A percentile compares a stretch with the other conserved stretches of the same genome.
phyloP scores from a whole-genome alignment of 2,329 filamentous ascomycete species.

The Monosporascus sp. region DNA sequence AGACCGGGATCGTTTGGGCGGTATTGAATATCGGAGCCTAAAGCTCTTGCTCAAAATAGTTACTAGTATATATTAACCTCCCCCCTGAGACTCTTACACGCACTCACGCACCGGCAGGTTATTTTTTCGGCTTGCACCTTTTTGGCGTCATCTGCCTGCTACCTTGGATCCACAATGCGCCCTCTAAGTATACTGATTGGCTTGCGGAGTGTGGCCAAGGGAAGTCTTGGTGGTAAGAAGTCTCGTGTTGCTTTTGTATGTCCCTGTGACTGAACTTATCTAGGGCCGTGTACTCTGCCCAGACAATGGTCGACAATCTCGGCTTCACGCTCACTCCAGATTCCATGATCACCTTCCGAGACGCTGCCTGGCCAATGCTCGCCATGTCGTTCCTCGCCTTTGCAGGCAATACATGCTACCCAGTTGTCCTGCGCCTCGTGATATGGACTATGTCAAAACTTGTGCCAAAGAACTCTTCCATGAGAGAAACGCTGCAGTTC shows the following conservation, averaged over 20 bases:
- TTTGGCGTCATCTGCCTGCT: no score
- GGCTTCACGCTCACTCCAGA: conserved; percentile 52
- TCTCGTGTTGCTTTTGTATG: no score
- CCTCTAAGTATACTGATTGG: no score
- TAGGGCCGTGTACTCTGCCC: no score
- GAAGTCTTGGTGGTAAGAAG: no score
- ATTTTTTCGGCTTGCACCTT: no score
- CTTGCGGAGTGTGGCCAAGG: no score
- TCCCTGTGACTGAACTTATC: no score
- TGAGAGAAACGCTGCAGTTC: conserved; percentile 27
- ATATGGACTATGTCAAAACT: conserved; percentile 38
- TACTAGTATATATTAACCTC: conserved; percentile 54
- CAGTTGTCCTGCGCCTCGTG: conserved; percentile 41
- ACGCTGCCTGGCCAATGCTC: conserved; percentile 26
- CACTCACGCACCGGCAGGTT: no score
- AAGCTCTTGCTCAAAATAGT: conserved; percentile 37
- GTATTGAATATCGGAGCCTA: conserved; percentile 47
- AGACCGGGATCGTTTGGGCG: conserved; percentile 44
- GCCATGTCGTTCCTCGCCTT: conserved; percentile 28
- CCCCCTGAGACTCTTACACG: conserved; percentile 21
- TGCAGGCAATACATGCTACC: conserved; percentile 48
- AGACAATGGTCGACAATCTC: conserved; percentile 41
- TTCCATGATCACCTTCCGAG: conserved; percentile 39
- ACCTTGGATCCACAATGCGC: no score
- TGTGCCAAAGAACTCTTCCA: conserved; percentile 15